Percentiles rank a stretch among this genome's conserved stretches.
phyloP scores from a whole-genome alignment of 2,329 filamentous ascomycete genomes.

The Ascomycota sp. region DNA sequence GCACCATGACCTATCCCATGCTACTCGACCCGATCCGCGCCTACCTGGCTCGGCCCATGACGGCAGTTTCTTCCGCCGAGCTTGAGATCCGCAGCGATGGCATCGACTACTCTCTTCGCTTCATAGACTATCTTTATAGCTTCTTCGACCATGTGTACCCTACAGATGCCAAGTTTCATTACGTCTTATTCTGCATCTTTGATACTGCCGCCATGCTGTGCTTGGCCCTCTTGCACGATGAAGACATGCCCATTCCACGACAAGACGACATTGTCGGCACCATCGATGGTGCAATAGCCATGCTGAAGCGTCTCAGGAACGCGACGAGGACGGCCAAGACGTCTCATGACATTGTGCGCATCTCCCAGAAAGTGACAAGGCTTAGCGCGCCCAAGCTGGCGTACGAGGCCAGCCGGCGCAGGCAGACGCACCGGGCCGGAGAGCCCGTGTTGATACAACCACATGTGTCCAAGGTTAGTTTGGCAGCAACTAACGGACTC shows the following conservation, averaged over 20 bases:
- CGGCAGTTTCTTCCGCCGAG: slow-evolving; percentile 11
- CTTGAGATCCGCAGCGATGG: slow-evolving; percentile 18
- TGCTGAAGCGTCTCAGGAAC: slow-evolving; percentile 12
- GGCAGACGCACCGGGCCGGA: slow-evolving; percentile 1
- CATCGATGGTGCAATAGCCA: slow-evolving; percentile 15
- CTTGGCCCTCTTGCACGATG: slow-evolving; percentile 29
- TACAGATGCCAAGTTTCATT: slow-evolving; percentile 25
- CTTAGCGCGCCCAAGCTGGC: not conserved
- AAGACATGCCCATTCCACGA: slow-evolving; percentile 16
- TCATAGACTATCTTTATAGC: slow-evolving; percentile 17
- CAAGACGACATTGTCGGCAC: slow-evolving; percentile 18
- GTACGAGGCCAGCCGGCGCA: not conserved
- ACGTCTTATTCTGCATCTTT: slow-evolving; percentile 28
- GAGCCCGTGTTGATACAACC: not conserved
- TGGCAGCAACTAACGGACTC: not conserved
- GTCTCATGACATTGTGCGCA: slow-evolving; percentile 11
- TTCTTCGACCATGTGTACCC: slow-evolving; percentile 24
- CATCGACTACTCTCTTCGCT: slow-evolving; percentile 20
- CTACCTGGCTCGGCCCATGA: slow-evolving; percentile 19
- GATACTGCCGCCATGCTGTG: slow-evolving; percentile 28
- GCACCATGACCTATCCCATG: slow-evolving; percentile 22
- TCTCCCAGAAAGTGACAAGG: slow-evolving; percentile 6
- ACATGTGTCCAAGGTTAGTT: too few relatives aligned
- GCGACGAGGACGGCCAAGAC: slow-evolving; percentile 12
- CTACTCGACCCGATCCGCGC: slow-evolving; percentile 23